Evolutionary conservation across 495 filamentous ascomycete species (phyloP).

Genomic region (Coniosporium apollinis): DNA sequence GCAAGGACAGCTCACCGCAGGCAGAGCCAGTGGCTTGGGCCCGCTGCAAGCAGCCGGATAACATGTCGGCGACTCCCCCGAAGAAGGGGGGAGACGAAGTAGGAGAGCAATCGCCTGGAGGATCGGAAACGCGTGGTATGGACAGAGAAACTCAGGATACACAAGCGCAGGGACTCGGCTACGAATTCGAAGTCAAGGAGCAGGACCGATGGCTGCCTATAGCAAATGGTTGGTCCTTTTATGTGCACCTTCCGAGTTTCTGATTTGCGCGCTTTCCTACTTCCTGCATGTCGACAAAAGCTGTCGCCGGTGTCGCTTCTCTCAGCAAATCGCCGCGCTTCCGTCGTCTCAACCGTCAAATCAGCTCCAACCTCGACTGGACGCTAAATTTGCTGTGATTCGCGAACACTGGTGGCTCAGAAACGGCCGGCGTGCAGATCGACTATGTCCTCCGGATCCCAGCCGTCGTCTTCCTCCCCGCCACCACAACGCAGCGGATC

Average conservation of each 20-base stretch:
- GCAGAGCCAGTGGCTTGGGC: slow-evolving; percentile 17
- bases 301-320: slow-evolving; percentile 33
- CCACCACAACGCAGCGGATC: slow-evolving; percentile 9
- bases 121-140: slow-evolving; percentile 39
- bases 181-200: slow-evolving; percentile 99
- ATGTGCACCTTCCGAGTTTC: slow-evolving; percentile 8
- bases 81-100: slow-evolving; percentile 80
- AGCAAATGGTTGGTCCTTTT: slow-evolving; percentile 87
- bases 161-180: slow-evolving; percentile 46
- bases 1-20: slow-evolving; percentile 17
- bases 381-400: too few species aligned
- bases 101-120: slow-evolving; percentile 84
- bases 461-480: slow-evolving; percentile 26
- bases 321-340: slow-evolving; percentile 27
- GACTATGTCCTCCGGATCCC: slow-evolving; percentile 24
- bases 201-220: slow-evolving; percentile 99
- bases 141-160: slow-evolving; percentile 49
- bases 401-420: too few species aligned
- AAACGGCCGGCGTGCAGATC: too few species aligned
- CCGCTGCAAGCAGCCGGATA: slow-evolving; percentile 47
- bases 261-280: slow-evolving; percentile 42
- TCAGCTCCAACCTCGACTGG: too few species aligned
- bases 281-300: slow-evolving; percentile 25
- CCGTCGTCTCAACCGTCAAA: slow-evolving; percentile 19
- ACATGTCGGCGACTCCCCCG: slow-evolving; percentile 83